Base-by-base conservation (phyloP, 139 green algal genomes). In the Monoraphidium neglectum region DNA sequence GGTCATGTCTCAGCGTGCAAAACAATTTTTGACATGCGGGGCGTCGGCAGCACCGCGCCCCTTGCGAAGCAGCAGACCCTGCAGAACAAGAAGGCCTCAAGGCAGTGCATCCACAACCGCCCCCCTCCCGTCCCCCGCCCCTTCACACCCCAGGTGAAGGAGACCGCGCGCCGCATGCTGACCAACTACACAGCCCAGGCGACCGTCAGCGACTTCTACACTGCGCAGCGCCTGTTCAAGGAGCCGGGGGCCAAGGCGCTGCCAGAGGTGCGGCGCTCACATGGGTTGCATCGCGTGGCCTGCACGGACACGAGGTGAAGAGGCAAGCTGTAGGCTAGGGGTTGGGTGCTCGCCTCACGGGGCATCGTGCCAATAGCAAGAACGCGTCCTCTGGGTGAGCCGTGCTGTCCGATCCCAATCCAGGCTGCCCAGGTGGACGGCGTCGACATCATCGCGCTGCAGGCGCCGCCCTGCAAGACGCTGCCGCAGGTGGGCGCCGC, bases 171-270 rank as follows among this genome's bases (percentile, higher is more conserved):
- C 24, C 72, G 72, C 8, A 77, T 86, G 76, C 72, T 86, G 47
- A 83, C 71, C 47, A 77, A 79, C 46, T 86, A 83, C 72, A 78
- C 40, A 0, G 81, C 83, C 60, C 81, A 86, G 67, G 76, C 81
- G 23, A 40, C 33, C 0, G 72, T 81, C 49, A 81, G 82, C 70
- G 47, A 70, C 5, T 81, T 80, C 40, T 63, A 72, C 66, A 71
- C 72, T 0, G 72, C 79, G n/a, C 72, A 81, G 72, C 32, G 71
- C 4, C 33, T 83, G 38, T 70, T 72, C 51, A 71, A 78, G 53
- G 81, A 76, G 26, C 66, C 75, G 6, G 57, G 63, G n/a, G 65
- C 62, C 32, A 75, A 76, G 54, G 74, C 57, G n/a, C 72, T 81
- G 43, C 76, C 81, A 13, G 70, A 80, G 51, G 73, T 72, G 47